Percentiles rank a stretch among this genome's conserved stretches.
Evolutionary conservation across 371 early-diverging fungal genomes (phyloP).

Genomic region (Mortierella sp.): DNA sequence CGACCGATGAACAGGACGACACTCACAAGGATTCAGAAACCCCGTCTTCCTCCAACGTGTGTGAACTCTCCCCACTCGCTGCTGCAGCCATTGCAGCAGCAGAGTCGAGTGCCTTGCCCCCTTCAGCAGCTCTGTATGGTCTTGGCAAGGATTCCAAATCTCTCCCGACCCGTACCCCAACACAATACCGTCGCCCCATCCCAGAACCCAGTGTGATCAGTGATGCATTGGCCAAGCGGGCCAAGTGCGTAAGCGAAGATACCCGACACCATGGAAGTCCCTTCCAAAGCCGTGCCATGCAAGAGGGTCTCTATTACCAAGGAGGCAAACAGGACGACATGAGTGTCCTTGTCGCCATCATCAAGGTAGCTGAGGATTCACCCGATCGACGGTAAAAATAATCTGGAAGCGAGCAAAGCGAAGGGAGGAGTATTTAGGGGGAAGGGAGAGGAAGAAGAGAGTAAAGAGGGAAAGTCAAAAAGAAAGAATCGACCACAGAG

Average conservation of each 20-base stretch:
- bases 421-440: too few species aligned
- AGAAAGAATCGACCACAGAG: too few species aligned
- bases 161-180: conserved; percentile 30
- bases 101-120: conserved; percentile 23
- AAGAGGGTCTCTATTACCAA: conserved; percentile 80
- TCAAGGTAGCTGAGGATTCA: conserved; percentile 66
- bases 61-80: conserved; percentile 53
- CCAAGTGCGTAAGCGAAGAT: conserved; percentile 84
- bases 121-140: conserved; percentile 22
- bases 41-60: too few species aligned
- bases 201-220: conserved; percentile 81
- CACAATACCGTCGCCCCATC: conserved; percentile 24
- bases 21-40: too few species aligned
- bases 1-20: not conserved
- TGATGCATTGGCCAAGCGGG: conserved; percentile 76
- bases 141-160: too few species aligned
- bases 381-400: conserved; percentile 47
- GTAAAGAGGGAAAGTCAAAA: too few species aligned
- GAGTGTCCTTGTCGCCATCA: conserved; percentile 80
- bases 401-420: too few species aligned
- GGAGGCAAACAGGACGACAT: conserved; percentile 89
- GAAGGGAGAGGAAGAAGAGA: too few species aligned
- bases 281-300: conserved; percentile 84
- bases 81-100: conserved; percentile 43
- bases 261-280: conserved; percentile 79